A percentile compares a stretch with the other conserved stretches of the same genome.
phyloP scores from a whole-genome alignment of 78 protist species.

The Emiliania huxleyi region DNA sequence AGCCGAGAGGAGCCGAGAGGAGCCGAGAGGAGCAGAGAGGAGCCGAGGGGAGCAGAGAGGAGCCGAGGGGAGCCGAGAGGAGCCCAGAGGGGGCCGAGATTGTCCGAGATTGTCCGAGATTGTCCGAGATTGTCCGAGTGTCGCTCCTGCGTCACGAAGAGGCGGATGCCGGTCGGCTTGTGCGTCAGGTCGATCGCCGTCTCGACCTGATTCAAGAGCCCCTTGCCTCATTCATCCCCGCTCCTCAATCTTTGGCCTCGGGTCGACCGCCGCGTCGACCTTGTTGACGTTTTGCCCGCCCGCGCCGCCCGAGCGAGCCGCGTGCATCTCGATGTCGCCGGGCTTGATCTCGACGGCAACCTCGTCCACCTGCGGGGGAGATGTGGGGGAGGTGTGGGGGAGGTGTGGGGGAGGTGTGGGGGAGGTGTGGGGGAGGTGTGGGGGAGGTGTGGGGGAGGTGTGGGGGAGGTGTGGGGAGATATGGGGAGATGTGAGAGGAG shows the following conservation, averaged over 20 bases:
- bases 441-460: too few species aligned
- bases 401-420: too few species aligned
- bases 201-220: too few species aligned
- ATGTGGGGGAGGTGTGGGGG: background rate
- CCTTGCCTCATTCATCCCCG: background rate
- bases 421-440: too few species aligned
- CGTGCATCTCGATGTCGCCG: background rate
- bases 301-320: constrained; percentile 47
- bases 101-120: too few species aligned
- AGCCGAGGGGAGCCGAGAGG: too few species aligned
- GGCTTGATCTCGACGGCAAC: constrained; percentile 34
- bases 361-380: constrained; percentile 31
- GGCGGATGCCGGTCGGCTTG: constrained; percentile 51
- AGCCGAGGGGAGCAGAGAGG: too few species aligned
- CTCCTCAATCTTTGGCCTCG: background rate
- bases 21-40: too few species aligned
- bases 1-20: too few species aligned
- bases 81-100: too few species aligned
- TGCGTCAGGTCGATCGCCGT: constrained; percentile 52
- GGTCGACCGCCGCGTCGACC: constrained; percentile 51
- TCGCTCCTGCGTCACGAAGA: constrained; percentile 30
- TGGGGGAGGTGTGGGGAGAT: too few species aligned
- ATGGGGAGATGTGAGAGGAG: background rate
- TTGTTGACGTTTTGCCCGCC: constrained; percentile 58
- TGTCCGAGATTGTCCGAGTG: too few species aligned